Base-by-base conservation (phyloP, 2,329 filamentous ascomycete species). In the Colletotrichum truncatum region DNA sequence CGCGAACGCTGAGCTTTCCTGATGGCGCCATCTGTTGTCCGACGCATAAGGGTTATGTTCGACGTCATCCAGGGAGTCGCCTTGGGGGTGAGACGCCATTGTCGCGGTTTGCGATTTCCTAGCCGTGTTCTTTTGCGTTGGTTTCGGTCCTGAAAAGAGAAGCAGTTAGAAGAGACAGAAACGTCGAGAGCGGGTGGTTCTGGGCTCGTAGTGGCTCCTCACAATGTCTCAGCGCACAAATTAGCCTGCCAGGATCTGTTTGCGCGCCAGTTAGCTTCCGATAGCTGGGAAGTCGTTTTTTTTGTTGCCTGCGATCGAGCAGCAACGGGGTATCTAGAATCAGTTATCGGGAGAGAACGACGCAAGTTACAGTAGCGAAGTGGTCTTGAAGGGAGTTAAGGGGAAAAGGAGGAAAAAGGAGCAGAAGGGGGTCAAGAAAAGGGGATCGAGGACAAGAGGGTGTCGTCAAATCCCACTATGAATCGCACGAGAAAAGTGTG, bases 11-110 rank as follows among this genome's bases (percentile, higher is more conserved):
- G 80, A 79, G 1, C 88, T 90, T 73, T 91, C 88, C 73, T 89
- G 85, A 72, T 90, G 88, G 59, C 88, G 84, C 88, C 88, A 90
- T 70, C 80, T 80, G 72, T 79, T 88, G 39, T 82, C 71, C 8
- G 87, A 90, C 36, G 84, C 83, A 72, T 89, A 78, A 3, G 84
- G 85, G 71, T 89, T 88, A 63, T 73, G 77, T 58, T 75, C 73
- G 64, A 77, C 75, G 52, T 77, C 75, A 43, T 76, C 74, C 43
- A 68, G 67, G 55, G 69, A 69, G 32, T 69, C 68, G 34, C 68
- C 69, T 46, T 74, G 69, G 64, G 30, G 58, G 39, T 58, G 58
- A 16, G 68, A 68, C 48, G 70, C 48, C 72, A 72, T 73, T 6
- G 11, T 49, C 18, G 46, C 28, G 28, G 49, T 36, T 56, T 58